Evolutionary conservation across 805 yeast genomes (phyloP), one percentile per base, ranked within the genome.

Genomic region (Metschnikowia lochheadii): DNA sequence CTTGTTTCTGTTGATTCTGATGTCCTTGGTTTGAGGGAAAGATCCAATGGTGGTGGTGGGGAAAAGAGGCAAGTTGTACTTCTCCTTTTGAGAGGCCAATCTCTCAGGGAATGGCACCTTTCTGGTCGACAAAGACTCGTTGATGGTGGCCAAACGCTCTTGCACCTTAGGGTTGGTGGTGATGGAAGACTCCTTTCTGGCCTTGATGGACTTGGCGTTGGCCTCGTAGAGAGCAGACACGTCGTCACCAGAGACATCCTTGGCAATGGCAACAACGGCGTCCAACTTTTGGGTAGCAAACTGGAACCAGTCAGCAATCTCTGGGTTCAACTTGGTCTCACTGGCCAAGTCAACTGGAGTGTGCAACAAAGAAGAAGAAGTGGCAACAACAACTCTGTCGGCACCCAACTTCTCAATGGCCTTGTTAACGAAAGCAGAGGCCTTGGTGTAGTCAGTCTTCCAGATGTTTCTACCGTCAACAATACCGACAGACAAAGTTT

Each of bases 11-110:
- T 87, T 87, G 75, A 91, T 77, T 83, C 99, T 89, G 79, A 94
- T 94, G 75, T 94, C 99, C 82, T 90, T 89, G 75, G 99, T 94
- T 83, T 94, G 99, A 66, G 99, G 99, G 97, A 94, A 94, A 59
- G 99, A 94, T 77, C 99, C 99, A 75, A 94, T 94, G 67, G 99
- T 94, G 73, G 99, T 94, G 72, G 99, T 94, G 78, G 99, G 99
- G 96, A 94, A 94, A 69, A 88, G 79, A 64, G 99, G 99, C 74
- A 94, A 81, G 82, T 94, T 87, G 81, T 87, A 88, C 70, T 83
- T 79, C 64, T 75, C 77, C 80, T 88, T 81, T 81, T 94, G 99
- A 64, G 84, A 91, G 63, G 78, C 85, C 68, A 89, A 83, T 81
- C 99, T 89, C 61, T 74, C 79, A 63, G 86, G 83, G 84, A 94